These are phyloP conservation scores for Solanum medicagineum DNA, from an alignment of 257 asterid species.

Conservation along the genomic window DNA sequence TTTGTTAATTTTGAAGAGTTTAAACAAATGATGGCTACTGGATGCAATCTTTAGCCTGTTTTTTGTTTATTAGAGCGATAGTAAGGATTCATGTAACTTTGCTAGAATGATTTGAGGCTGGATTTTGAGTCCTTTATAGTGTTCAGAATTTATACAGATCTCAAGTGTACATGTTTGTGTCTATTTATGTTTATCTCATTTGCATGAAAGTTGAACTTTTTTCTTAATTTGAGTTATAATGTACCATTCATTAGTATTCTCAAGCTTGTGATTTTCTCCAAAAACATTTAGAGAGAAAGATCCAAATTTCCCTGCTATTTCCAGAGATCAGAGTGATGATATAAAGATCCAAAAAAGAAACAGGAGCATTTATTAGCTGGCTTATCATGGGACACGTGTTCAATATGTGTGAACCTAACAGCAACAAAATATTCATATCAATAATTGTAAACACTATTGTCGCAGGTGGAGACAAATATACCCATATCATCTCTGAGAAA, in stretches of 20 bases:
- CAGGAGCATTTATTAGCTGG: too few species aligned
- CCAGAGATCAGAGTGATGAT: too few species aligned
- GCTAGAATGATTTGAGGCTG: not conserved
- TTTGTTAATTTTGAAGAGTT: conserved; percentile 53
- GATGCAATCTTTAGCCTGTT: conserved; percentile 2
- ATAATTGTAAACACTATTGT: not conserved
- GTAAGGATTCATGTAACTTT: not conserved
- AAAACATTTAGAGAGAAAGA: too few species aligned
- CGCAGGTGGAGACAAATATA: not conserved
- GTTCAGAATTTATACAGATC: not conserved
- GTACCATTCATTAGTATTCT: too few species aligned
- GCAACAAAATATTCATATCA: not conserved
- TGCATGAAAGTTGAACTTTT: too few species aligned
- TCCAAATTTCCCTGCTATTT: too few species aligned
- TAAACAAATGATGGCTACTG: conserved; percentile 46
- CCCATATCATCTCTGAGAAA: not conserved
- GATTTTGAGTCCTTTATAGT: not conserved
- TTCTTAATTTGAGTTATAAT: too few species aligned
- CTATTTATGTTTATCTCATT: too few species aligned
- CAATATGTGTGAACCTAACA: not conserved
- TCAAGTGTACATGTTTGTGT: too few species aligned
- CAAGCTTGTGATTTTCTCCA: too few species aligned
- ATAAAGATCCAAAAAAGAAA: too few species aligned
- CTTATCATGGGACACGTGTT: too few species aligned
- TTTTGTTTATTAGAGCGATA: not conserved